Evolutionary conservation across 805 yeast species (phyloP).

Genomic region (Yamadazyma akitaensis): DNA sequence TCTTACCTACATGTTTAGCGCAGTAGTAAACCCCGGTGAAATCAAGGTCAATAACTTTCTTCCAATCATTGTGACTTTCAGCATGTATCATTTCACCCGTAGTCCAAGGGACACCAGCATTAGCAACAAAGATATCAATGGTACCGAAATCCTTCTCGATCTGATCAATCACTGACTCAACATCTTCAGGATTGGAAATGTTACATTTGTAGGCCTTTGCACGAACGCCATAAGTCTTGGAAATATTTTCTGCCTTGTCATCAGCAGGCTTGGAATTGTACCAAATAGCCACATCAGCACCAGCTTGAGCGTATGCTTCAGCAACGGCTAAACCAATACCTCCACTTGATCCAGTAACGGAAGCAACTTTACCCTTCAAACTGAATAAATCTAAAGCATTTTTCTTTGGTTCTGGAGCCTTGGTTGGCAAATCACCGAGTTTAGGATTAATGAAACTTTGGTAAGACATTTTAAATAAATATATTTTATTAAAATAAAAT

Average conservation of each 20-base stretch:
- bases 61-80: constrained; percentile 32
- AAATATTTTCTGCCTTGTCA: constrained; percentile 54
- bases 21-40: constrained; percentile 43
- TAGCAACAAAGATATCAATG: constrained; percentile 81
- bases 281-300: constrained; percentile 67
- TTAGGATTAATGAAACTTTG: constrained; percentile 21
- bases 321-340: constrained; percentile 85
- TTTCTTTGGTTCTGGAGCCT: constrained; percentile 49
- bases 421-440: constrained; percentile 47
- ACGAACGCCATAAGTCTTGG: constrained; percentile 56
- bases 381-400: constrained; percentile 68
- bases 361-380: constrained; percentile 77
- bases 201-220: constrained; percentile 64
- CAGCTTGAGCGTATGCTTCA: constrained; percentile 81
- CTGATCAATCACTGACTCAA: constrained; percentile 46
- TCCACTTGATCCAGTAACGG: constrained; percentile 79
- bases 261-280: constrained; percentile 53
- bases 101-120: constrained; percentile 86
- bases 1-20: constrained; percentile 39
- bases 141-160: constrained; percentile 70
- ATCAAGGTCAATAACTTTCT: constrained; percentile 38
- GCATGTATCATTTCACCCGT: constrained; percentile 49
- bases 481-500: neutral
- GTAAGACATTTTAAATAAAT: constrained; percentile 13
- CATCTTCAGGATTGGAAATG: constrained; percentile 48